Evolutionary conservation across 2,329 filamentous ascomycete genomes (phyloP).

Genomic region (Emmonsiellopsis sp.): DNA sequence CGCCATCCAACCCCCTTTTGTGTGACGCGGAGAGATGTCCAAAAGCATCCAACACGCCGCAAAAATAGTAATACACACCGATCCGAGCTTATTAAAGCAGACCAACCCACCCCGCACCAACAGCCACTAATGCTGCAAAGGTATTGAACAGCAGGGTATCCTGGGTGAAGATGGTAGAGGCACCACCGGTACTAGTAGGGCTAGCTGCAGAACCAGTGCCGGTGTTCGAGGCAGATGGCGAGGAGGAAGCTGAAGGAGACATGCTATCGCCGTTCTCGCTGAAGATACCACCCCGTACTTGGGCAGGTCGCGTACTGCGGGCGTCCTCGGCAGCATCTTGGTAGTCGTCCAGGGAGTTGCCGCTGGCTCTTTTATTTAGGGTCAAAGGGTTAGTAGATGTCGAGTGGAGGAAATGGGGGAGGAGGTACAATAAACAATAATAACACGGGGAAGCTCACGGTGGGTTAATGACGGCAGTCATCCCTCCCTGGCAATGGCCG

Average conservation of each 20-base stretch:
- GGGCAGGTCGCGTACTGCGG: neutral
- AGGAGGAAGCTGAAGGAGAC: neutral
- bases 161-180: neutral
- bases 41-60: too few relatives aligned
- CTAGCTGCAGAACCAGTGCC: neutral
- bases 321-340: constrained; percentile 7
- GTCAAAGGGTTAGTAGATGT: neutral
- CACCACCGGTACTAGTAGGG: neutral
- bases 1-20: neutral
- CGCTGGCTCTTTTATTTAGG: constrained; percentile 1
- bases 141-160: neutral
- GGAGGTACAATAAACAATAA: neutral
- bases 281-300: constrained; percentile 1
- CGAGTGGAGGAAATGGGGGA: constrained; percentile 2
- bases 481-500: constrained; percentile 42
- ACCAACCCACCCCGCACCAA: neutral
- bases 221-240: neutral
- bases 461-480: constrained; percentile 44
- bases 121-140: neutral
- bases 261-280: neutral
- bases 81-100: neutral
- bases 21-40: too few relatives aligned
- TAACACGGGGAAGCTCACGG: constrained; percentile 19
- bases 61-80: neutral
- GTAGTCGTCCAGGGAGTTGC: constrained; percentile 12